Conservation (phyloP, 179 eudicot species). For the Carnegiea gigantea region DNA sequence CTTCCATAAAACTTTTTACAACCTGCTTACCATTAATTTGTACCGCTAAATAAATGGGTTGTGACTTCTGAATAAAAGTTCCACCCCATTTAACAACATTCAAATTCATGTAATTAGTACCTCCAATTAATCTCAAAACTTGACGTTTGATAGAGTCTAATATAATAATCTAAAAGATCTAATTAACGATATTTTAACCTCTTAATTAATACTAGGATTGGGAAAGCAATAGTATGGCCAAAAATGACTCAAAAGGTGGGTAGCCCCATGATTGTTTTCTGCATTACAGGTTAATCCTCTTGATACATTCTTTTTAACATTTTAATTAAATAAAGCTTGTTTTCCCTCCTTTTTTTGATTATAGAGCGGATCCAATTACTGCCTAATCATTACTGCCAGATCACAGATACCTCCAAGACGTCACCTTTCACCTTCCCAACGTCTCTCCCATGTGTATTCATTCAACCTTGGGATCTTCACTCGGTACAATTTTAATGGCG, state of each 20-base stretch:
- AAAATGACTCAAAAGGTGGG: not conserved
- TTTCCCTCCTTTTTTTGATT: conserved; percentile 9
- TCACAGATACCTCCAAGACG: conserved; percentile 4
- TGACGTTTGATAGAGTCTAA: no score
- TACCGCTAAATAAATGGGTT: no score
- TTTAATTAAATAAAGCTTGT: not conserved
- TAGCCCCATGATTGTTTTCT: conserved; percentile 20
- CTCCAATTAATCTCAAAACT: no score
- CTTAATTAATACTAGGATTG: not conserved
- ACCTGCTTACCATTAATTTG: no score
- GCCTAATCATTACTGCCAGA: conserved; percentile 31
- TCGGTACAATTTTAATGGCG: conserved; percentile 25
- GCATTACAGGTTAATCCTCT: conserved; percentile 24
- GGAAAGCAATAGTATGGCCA: not conserved
- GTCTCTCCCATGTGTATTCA: conserved; percentile 15
- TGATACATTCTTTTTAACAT: not conserved
- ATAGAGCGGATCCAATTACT: conserved; percentile 24
- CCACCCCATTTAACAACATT: no score
- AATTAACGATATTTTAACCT: no score
- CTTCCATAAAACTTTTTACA: no score
- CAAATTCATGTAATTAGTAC: no score
- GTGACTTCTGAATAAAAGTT: no score
- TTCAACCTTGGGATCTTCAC: conserved; percentile 27
- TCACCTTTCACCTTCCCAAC: conserved; percentile 18
- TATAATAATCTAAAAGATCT: no score